Evolutionary conservation across 1,139 yeast genomes (phyloP), one percentile per base, ranked within the genome.

Genomic region (Kodamaea sp.): DNA sequence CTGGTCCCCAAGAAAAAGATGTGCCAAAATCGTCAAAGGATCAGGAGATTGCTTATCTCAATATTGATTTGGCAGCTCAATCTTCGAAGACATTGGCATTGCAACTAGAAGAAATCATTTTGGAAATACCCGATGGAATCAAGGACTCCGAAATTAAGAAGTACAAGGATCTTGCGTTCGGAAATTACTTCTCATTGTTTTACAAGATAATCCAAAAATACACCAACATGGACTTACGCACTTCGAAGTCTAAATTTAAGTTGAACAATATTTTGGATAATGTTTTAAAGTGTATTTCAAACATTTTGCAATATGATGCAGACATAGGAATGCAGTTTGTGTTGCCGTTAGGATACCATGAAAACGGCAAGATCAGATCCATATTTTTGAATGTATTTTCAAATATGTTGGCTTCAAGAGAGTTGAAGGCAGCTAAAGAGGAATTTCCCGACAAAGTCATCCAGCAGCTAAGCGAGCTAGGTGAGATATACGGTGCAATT

Each of bases 281-380:
- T 53, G 79, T 84, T n/a, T 76, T 86, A 35, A 66, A 69, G 24
- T 77, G 87, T 24, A 67, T 87, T 30, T 79, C 90, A 2, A 83
- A 83, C 46, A 57, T 88, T 26, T 65, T 88, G 32, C 81, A 76
- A 47, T 74, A 85, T 8, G 89, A 88, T 51, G 79, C 83, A 2
- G 89, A 83, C 43, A 80, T 85, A 31, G 95, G 96, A 7, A 68
- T 87, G 53, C 80, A 79, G 35, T 78, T 79, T 56, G 89, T 90
- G 1, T 60, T 88, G 11, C 89, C 94, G 0, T 68, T 87, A 51
- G 95, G 95, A 0, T 84, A 80, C 48, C 88, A 87, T 47, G 76
- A 74, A 24, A 84, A 84, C 50, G 59, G 63, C 14, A 74, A 78
- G 35, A 78, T 86, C 21, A 64, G 95, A 39, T 65, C 83, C 5